A percentile compares a stretch with the other conserved stretches of the same genome.
These are phyloP conservation scores for Eucalyptus sideroxylon DNA, from an alignment of 345 rosid genomes.

Conservation along the genomic window DNA sequence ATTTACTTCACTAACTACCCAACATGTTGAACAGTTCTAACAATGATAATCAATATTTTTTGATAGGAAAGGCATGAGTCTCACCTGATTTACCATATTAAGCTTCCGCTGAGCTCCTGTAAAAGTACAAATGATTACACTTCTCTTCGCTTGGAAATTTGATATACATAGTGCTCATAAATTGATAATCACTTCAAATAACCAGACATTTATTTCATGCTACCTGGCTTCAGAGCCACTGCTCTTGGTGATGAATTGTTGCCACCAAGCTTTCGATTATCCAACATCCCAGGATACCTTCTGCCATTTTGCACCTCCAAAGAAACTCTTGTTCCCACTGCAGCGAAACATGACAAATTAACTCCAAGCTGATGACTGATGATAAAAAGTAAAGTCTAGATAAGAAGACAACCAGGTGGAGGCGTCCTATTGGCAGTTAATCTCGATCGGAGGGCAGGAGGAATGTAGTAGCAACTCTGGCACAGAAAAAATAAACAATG, in stretches of 20 bases:
- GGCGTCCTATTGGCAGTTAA: slow-evolving; percentile 30
- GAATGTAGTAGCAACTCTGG: slow-evolving; percentile 5
- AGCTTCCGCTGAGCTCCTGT: slow-evolving; percentile 48
- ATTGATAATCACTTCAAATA: not conserved
- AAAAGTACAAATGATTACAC: not conserved
- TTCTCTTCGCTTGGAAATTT: not conserved
- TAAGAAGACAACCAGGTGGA: slow-evolving; percentile 36
- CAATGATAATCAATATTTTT: not conserved
- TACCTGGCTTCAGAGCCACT: slow-evolving; percentile 26
- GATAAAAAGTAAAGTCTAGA: not conserved
- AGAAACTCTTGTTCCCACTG: slow-evolving; percentile 41
- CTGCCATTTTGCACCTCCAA: slow-evolving; percentile 28
- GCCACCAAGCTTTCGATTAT: slow-evolving; percentile 30
- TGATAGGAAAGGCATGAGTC: not conserved
- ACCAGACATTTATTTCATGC: not conserved
- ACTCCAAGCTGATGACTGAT: not conserved
- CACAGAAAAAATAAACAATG: not conserved
- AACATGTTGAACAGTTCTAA: not conserved
- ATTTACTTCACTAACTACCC: not conserved
- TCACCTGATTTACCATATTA: slow-evolving; percentile 41
- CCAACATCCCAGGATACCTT: slow-evolving; percentile 19
- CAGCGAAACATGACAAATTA: not conserved
- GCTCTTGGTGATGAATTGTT: slow-evolving; percentile 30
- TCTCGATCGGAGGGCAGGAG: slow-evolving; percentile 1
- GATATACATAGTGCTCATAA: not conserved